phyloP scores from a whole-genome alignment of 2,329 filamentous ascomycete species.

The Cryphonectria parasitica region DNA sequence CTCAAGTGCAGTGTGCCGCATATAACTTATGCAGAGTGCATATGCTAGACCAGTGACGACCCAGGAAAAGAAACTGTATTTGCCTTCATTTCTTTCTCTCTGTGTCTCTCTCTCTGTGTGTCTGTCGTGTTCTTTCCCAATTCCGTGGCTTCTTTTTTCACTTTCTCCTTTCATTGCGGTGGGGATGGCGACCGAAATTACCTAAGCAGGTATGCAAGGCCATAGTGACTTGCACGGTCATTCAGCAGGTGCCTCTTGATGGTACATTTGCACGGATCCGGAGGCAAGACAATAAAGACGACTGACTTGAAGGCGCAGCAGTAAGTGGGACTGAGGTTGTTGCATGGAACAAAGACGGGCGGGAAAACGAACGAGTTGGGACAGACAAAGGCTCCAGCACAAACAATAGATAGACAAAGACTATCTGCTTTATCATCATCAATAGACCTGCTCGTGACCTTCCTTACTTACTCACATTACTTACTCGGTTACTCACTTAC shows the following conservation, averaged over 20 bases:
- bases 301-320: neutral
- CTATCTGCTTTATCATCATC: neutral
- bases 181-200: neutral
- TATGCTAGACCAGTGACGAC: neutral
- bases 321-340: neutral
- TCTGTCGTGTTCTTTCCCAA: no score
- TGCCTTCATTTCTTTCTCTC: no score
- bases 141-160: neutral
- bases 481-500: neutral
- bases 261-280: neutral
- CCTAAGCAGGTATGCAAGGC: neutral
- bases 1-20: no score
- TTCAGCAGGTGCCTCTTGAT: neutral
- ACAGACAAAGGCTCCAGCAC: neutral
- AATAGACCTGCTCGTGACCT: neutral
- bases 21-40: no score
- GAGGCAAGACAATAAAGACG: neutral
- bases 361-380: neutral
- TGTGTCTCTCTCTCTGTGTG: no score
- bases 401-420: constrained; percentile 4
- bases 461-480: neutral
- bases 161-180: neutral
- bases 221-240: neutral
- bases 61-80: neutral
- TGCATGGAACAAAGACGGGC: neutral